phyloP scores from a whole-genome alignment of 1,284 basidiomycete species.

The Anthracocystis panici-leucophaei region DNA sequence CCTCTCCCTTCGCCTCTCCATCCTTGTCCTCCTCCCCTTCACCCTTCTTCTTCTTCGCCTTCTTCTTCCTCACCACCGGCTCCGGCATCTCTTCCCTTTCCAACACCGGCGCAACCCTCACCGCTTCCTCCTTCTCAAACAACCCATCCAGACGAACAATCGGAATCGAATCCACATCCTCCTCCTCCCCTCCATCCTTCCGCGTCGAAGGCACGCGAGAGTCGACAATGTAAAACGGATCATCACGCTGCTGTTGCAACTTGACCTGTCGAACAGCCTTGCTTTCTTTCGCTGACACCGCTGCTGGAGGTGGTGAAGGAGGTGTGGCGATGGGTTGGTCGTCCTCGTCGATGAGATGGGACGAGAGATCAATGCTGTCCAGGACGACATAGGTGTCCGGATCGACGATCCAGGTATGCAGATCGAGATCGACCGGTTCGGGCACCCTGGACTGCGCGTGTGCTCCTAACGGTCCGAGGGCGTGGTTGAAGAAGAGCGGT shows the following conservation, averaged over 20 bases:
- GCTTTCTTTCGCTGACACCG: slow-evolving; percentile 2
- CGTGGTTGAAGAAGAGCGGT: slow-evolving; percentile 82
- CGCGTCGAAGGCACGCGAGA: slow-evolving; percentile 3
- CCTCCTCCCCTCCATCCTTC: slow-evolving; percentile 5
- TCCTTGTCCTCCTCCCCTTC: too few relatives aligned
- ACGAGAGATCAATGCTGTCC: slow-evolving; percentile 23
- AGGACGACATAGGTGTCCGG: slow-evolving; percentile 23
- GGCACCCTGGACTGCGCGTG: slow-evolving; percentile 83
- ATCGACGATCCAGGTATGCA: slow-evolving; percentile 85
- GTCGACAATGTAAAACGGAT: slow-evolving; percentile 54
- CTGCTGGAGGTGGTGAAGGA: not conserved
- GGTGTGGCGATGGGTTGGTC: not conserved
- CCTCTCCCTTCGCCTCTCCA: not conserved
- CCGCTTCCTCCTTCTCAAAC: not conserved
- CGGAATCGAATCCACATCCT: slow-evolving; percentile 60
- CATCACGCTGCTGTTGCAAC: slow-evolving; percentile 20
- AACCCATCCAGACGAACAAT: slow-evolving; percentile 56
- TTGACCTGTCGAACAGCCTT: slow-evolving; percentile 8
- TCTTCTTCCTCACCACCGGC: slow-evolving; percentile 1
- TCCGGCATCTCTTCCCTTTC: slow-evolving; percentile 54
- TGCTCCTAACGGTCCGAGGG: slow-evolving; percentile 85
- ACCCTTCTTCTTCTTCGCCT: slow-evolving; percentile 11
- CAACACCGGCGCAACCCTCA: slow-evolving; percentile 22
- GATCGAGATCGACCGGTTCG: slow-evolving; percentile 84
- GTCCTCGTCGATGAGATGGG: slow-evolving; percentile 11